phyloP scores from a whole-genome alignment of 768 basidiomycete genomes.

The Tephrocybe sp. region DNA sequence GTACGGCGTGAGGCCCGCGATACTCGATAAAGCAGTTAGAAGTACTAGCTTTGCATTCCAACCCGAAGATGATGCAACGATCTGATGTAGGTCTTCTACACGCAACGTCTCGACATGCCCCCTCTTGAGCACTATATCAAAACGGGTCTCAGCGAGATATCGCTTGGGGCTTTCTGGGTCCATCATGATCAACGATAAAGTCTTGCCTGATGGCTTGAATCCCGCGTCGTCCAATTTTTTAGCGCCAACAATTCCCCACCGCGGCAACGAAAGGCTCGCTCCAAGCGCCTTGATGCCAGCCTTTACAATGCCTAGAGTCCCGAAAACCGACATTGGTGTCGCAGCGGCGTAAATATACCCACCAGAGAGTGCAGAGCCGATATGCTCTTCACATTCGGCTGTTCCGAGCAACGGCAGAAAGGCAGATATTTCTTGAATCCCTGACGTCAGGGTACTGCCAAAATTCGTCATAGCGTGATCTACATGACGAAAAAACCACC shows the following conservation, averaged over 20 bases:
- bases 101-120: slow-evolving; percentile 6
- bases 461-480: too few relatives aligned
- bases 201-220: slow-evolving; percentile 11
- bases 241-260: slow-evolving; percentile 8
- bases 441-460: too few relatives aligned
- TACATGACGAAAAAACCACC: too few relatives aligned
- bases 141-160: slow-evolving; percentile 9
- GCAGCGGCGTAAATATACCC: slow-evolving; percentile 25
- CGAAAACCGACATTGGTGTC: slow-evolving; percentile 23
- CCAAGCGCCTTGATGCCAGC: slow-evolving; percentile 18
- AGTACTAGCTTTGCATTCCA: slow-evolving; percentile 11
- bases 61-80: not conserved
- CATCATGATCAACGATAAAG: slow-evolving; percentile 12
- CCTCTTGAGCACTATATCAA: slow-evolving; percentile 6
- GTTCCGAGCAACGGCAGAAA: slow-evolving; percentile 25
- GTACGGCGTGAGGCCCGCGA: slow-evolving; percentile 6
- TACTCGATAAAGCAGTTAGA: not conserved
- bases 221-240: slow-evolving; percentile 7
- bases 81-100: not conserved
- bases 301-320: slow-evolving; percentile 20
- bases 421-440: slow-evolving; percentile 25
- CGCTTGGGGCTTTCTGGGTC: slow-evolving; percentile 1
- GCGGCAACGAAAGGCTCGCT: slow-evolving; percentile 7
- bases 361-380: slow-evolving; percentile 17
- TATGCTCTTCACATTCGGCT: slow-evolving; percentile 22